Base-by-base conservation (phyloP, 1,284 basidiomycete species). In the Inonotus hispidus region DNA sequence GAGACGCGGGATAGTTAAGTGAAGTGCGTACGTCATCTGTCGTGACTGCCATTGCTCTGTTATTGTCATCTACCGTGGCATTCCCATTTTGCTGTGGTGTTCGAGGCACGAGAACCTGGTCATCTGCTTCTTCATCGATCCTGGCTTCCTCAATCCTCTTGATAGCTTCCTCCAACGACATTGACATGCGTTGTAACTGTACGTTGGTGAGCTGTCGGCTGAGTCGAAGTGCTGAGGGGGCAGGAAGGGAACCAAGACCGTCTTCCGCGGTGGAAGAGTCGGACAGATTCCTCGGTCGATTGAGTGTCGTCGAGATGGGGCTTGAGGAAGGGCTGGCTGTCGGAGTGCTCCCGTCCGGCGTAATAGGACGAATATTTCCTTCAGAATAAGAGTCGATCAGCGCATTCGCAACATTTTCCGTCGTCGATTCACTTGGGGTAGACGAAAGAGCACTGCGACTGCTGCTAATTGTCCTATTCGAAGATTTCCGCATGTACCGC, bases 151-250 rank as follows among this genome's bases (percentile, higher is more conserved):
- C 76, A 11, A 90, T 79, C 68, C 89, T 86, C 68, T 82, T 80
- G 57, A 92, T 88, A 11, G 80, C 90, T 64, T 84, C 79, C 66
- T 88, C 85, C 32, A 92, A 71, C 0, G 90, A 89, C 68, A 84
- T 66, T 46, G 90, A 90, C 43, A 85, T 86, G 60, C 87, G 83
- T 67, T 80, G 79, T 59, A 85, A 69, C 35, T 76, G 79, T 32
- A 80, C 76, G 21, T 82, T 74, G 2, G 79, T 76, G 59, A 88
- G 67, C 0, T 76, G 71, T 68, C 79, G 82, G 56, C 82, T 76
- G 49, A 83, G 69, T 35, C 78, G 74, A 60, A 70, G 66, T 72
- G 72, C 39, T 71, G 71, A 45, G 70, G 67, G 55, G 70, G 66
- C 58, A 65, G 53, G 55, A 37, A 68, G 49, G 63, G 23, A 41